Evolutionary conservation across 768 basidiomycete species (phyloP).

Genomic region (Leucosporidium creatinivorum): DNA sequence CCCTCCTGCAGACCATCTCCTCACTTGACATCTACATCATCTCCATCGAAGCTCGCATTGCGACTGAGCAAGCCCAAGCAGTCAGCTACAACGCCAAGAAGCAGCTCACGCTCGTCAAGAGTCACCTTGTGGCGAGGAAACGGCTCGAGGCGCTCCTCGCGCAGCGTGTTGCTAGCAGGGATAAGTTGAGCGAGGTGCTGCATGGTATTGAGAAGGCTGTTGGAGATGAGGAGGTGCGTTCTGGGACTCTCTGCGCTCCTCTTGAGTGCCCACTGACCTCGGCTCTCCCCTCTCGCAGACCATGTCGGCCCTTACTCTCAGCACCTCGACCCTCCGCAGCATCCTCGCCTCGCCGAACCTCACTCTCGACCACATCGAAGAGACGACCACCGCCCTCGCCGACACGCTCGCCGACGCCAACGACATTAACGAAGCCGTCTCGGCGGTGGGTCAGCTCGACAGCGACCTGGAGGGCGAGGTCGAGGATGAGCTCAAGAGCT

Average conservation of each 20-base stretch:
- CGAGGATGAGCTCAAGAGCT: conserved; percentile 9
- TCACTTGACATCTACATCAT: conserved; percentile 18
- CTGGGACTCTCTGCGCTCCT: not conserved
- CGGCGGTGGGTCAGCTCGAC: conserved; percentile 1
- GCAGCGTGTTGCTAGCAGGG: conserved; percentile 14
- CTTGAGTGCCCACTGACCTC: not conserved
- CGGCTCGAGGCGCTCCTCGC: conserved; percentile 20
- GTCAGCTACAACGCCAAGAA: conserved; percentile 4
- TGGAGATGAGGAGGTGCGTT: conserved; percentile 28
- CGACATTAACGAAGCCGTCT: conserved; percentile 21
- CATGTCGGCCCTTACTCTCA: conserved; percentile 24
- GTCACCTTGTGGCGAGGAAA: conserved; percentile 9
- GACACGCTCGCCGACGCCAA: conserved; percentile 16
- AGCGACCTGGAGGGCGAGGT: conserved; percentile 15
- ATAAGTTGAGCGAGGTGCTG: conserved; percentile 19
- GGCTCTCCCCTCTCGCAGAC: conserved; percentile 6
- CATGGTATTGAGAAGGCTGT: conserved; percentile 21
- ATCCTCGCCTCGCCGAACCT: conserved; percentile 25
- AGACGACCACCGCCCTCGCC: conserved; percentile 19
- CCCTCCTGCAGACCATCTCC: conserved; percentile 18
- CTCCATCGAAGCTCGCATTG: conserved; percentile 22
- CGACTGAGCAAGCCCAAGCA: not conserved
- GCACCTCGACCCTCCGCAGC: conserved; percentile 19
- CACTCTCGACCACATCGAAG: conserved; percentile 22
- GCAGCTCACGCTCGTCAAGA: conserved; percentile 18